These are phyloP conservation scores for Aspergillus ochraceoroseus DNA, from an alignment of 2,329 filamentous ascomycete species.

Conservation along the genomic window DNA sequence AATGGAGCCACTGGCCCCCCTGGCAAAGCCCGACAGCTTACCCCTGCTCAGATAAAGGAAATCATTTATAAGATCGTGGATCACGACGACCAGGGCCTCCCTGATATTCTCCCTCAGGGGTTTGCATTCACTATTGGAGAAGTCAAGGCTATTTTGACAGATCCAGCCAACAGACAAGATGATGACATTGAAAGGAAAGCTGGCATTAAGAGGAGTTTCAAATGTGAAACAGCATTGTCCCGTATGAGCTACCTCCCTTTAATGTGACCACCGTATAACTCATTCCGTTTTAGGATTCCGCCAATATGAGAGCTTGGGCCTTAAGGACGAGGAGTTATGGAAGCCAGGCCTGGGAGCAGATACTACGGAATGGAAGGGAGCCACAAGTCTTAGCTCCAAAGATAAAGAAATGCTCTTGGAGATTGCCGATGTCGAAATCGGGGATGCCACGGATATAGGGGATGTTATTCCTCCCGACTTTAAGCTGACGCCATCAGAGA, in stretches of 20 bases:
- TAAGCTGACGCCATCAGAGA: conserved; percentile 1
- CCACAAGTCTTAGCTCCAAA: background rate
- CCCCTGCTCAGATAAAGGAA: background rate
- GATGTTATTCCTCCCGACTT: conserved; percentile 1
- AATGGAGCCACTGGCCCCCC: background rate
- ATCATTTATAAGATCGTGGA: conserved; percentile 1
- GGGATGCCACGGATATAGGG: background rate
- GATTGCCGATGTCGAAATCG: conserved; percentile 1
- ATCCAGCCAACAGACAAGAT: conserved; percentile 2
- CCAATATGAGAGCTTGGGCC: conserved; percentile 1
- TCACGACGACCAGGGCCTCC: background rate
- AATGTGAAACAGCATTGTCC: background rate
- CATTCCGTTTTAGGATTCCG: background rate
- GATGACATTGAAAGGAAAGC: background rate
- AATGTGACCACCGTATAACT: background rate
- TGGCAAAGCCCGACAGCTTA: background rate
- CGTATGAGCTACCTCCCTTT: conserved; percentile 1
- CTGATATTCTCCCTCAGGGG: conserved; percentile 1
- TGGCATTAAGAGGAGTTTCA: background rate
- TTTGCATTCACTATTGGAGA: conserved; percentile 1
- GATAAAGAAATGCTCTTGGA: background rate
- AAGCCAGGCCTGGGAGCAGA: conserved; percentile 1
- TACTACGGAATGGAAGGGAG: background rate
- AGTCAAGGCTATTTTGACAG: conserved; percentile 2
- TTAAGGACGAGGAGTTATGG: background rate